Evolutionary conservation across 2,329 filamentous ascomycete genomes (phyloP).

Genomic region (Parafenestella ontariensis): DNA sequence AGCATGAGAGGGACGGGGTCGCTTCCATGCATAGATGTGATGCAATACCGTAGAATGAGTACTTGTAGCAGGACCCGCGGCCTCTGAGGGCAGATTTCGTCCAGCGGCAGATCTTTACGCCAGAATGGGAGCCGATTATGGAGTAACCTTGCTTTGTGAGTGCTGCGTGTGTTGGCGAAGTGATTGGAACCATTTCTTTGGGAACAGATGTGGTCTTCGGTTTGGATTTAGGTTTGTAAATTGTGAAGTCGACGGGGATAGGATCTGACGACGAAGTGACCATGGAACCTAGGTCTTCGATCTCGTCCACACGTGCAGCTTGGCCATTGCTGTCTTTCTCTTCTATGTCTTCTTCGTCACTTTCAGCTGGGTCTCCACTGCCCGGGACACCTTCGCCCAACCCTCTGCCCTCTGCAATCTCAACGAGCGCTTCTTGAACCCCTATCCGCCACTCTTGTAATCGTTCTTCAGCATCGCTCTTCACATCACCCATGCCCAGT

Average conservation of each 20-base stretch:
- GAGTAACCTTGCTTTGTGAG: conserved; percentile 97
- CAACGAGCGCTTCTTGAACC: conserved; percentile 72
- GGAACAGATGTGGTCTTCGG: conserved; percentile 55
- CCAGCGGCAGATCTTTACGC: conserved; percentile 98
- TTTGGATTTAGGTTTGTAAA: conserved; percentile 64
- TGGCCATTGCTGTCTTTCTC: conserved; percentile 55
- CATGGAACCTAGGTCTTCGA: conserved; percentile 81
- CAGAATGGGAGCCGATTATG: conserved; percentile 93
- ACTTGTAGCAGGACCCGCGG: conserved; percentile 96
- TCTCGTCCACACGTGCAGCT: conserved; percentile 67
- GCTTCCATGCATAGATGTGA: conserved; percentile 99
- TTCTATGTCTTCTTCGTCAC: conserved; percentile 73
- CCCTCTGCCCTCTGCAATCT: conserved; percentile 60
- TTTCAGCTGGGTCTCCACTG: conserved; percentile 84
- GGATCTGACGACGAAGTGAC: conserved; percentile 57
- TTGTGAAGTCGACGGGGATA: conserved; percentile 87
- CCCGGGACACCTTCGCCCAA: conserved; percentile 74
- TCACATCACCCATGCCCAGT: conserved; percentile 85
- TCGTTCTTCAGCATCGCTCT: conserved; percentile 70
- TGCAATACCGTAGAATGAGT: conserved; percentile 94
- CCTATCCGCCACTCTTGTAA: conserved; percentile 81
- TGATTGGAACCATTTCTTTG: conserved; percentile 94
- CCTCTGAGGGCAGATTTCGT: conserved; percentile 95
- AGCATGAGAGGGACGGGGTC: conserved; percentile 92
- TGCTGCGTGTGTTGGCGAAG: conserved; percentile 85